Evolutionary conservation across 129 eudicot genomes (phyloP), one percentile per base, ranked within the genome.

Genomic region (Gnaphalium uliginosum): DNA sequence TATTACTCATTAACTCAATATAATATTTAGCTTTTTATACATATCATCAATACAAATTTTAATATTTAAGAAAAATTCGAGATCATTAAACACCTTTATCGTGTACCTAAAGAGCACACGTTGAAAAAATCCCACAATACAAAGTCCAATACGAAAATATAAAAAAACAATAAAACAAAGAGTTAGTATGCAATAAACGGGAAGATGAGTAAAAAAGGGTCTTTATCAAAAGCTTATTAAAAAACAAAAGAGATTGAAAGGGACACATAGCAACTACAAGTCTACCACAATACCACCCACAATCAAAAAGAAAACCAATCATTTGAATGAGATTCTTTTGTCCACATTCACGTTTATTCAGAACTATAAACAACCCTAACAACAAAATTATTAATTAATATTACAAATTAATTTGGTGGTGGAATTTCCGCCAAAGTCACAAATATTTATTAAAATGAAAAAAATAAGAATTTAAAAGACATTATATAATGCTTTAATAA

Each of bases 231-330:
- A 66, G 83, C 79, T 66, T 48, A 57, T n/a, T 79, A 73, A 33
- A 72, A 48, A 19, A 54, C 30, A 58, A 39, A 26, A 41, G 75
- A 56, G 73, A 18, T 27, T n/a, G 83, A 80, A 80, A 80, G 75
- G 41, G 83, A 80, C 83, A 73, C 13, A 60, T 80, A 80, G 75
- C 83, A 80, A 80, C 79, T 80, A 5, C 83, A 80, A 80, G 79
- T 57, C 57, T 67, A 73, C 79, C n/a, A 5, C 83, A 80, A 80
- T 79, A 66, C 57, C 66, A 73, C 79, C 79, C 79, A 80, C 79
- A 66, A 73, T 73, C 41, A 57, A 73, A 69, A 80, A 80, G 63
- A 73, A 2, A 66, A 66, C 83, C 75, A 80, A 80, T 80, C 79
- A 80, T 80, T 80, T 73, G 71, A 30, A 57, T 26, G 70, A 58